Percentiles rank a stretch among this genome's conserved stretches.
These are phyloP conservation scores for Aspergillus asperescens DNA, from an alignment of 495 filamentous ascomycete species.

Conservation along the genomic window DNA sequence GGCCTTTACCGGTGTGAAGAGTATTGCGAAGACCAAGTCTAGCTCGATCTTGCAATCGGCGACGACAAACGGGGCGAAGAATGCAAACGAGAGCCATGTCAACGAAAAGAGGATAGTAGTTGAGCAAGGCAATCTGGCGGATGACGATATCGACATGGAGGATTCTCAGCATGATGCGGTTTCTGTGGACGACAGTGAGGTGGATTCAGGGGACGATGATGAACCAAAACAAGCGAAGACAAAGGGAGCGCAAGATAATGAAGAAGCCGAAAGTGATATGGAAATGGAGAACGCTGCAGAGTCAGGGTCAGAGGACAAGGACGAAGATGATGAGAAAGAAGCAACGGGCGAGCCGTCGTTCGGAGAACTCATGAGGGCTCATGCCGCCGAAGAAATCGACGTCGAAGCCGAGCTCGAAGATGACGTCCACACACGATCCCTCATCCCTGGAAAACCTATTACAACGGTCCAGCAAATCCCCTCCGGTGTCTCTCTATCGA, in stretches of 20 bases:
- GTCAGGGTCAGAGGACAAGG: slow-evolving; percentile 32
- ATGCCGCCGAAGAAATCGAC: slow-evolving; percentile 65
- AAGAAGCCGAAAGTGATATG: slow-evolving; percentile 37
- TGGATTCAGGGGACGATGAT: slow-evolving; percentile 34
- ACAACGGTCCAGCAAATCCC: slow-evolving; percentile 51
- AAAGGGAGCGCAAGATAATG: slow-evolving; percentile 30
- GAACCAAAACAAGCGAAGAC: slow-evolving; percentile 33
- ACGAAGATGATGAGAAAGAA: slow-evolving; percentile 37
- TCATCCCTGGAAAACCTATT: slow-evolving; percentile 36
- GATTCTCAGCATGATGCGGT: slow-evolving; percentile 38
- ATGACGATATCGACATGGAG: slow-evolving; percentile 49
- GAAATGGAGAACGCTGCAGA: slow-evolving; percentile 38
- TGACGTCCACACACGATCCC: slow-evolving; percentile 35
- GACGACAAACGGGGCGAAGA: slow-evolving; percentile 56
- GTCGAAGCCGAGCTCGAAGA: slow-evolving; percentile 55
- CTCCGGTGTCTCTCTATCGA: slow-evolving; percentile 75
- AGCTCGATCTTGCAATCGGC: slow-evolving; percentile 36
- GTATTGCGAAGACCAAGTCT: slow-evolving; percentile 43
- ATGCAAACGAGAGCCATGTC: slow-evolving; percentile 54
- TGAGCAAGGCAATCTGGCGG: slow-evolving; percentile 34
- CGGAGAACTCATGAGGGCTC: slow-evolving; percentile 75
- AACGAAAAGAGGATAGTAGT: slow-evolving; percentile 73
- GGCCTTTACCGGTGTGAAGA: slow-evolving; percentile 41
- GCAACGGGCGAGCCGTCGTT: slow-evolving; percentile 68
- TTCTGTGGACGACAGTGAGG: slow-evolving; percentile 35